Conservation (phyloP, 1,284 basidiomycete species). For the Leccinum angustisporum region DNA sequence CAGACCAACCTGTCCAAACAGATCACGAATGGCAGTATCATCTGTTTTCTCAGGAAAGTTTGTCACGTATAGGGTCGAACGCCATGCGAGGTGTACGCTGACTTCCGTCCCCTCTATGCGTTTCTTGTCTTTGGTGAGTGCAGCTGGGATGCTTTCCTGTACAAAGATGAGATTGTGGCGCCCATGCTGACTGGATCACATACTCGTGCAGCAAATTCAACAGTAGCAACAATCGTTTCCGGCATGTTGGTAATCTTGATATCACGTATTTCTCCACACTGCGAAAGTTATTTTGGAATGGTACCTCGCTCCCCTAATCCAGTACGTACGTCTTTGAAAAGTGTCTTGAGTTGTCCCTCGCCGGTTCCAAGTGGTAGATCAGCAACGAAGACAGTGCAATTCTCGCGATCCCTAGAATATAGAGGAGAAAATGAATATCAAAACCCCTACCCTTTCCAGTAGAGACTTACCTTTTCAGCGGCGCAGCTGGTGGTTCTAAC, state of each 20-base stretch:
- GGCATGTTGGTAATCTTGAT: slow-evolving; percentile 67
- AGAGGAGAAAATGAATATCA: not conserved
- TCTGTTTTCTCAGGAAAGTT: slow-evolving; percentile 92
- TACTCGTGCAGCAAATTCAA: slow-evolving; percentile 77
- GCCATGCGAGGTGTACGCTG: slow-evolving; percentile 86
- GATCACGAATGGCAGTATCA: slow-evolving; percentile 70
- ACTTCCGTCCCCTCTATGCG: slow-evolving; percentile 73
- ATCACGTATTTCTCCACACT: slow-evolving; percentile 86
- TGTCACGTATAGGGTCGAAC: slow-evolving; percentile 93
- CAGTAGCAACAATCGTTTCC: slow-evolving; percentile 66
- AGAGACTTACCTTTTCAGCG: slow-evolving; percentile 60
- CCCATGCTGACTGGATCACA: slow-evolving; percentile 17
- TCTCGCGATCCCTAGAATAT: slow-evolving; percentile 84
- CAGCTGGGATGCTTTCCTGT: slow-evolving; percentile 79
- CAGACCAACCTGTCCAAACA: no score
- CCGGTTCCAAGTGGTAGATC: slow-evolving; percentile 60
- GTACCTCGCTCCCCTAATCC: slow-evolving; percentile 2
- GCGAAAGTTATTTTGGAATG: slow-evolving; percentile 15
- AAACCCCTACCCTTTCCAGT: not conserved
- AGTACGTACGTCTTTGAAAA: slow-evolving; percentile 83
- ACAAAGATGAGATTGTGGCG: not conserved
- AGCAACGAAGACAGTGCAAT: slow-evolving; percentile 87
- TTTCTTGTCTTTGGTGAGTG: slow-evolving; percentile 93
- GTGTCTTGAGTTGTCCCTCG: slow-evolving; percentile 63
- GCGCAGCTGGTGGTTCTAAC: slow-evolving; percentile 45